Base-by-base conservation (phyloP, 306 rosid genomes). In the Cucumis sativus region DNA sequence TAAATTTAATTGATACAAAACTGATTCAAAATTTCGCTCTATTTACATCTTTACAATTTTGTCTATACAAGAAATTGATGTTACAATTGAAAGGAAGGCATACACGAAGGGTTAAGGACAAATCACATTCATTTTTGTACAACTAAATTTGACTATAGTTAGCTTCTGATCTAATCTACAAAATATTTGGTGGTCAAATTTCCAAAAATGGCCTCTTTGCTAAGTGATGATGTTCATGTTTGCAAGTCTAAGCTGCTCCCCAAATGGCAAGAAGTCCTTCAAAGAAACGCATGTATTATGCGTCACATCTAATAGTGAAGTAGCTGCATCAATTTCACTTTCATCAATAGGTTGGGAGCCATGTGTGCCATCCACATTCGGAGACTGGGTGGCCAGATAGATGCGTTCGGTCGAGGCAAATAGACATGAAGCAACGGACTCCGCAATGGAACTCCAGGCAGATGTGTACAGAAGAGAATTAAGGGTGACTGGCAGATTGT, bases 401-500 rank as follows among this genome's bases (percentile, higher is more conserved):
- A 95, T 88, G 4, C 98, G 93, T 60, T 89, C 97, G 0, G 92
- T 84, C 7, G 89, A 89, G 60, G 89, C 85, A 78, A 82, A 89
- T 51, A 95, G 90, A 81, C 58, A 75, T 43, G 89, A 87, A 76
- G 84, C 85, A 49, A 87, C 74, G 0, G 91, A 30, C 84, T 87
- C 96, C 20, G 87, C 90, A 12, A 86, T 83, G 43, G 41, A 61
- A 13, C 67, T 83, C 98, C 98, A 95, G 77, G 81, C 81, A 59
- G 59, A 40, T 74, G 82, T 88, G 18, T 86, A 80, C 43, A 95
- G 79, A 72, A 95, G 96, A 52, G 97, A 94, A 59, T 84, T 78
- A 33, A 95, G 87, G 21, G 93, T 88, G 70, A 92, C 86, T 11
- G 98, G 97, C 71, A 95, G 86, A 89, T 95, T 93, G 66, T 79